Percentiles rank a stretch among this genome's conserved stretches.
phyloP scores from a whole-genome alignment of 2,329 filamentous ascomycete genomes.

The Malbranchea cinnamomea region DNA sequence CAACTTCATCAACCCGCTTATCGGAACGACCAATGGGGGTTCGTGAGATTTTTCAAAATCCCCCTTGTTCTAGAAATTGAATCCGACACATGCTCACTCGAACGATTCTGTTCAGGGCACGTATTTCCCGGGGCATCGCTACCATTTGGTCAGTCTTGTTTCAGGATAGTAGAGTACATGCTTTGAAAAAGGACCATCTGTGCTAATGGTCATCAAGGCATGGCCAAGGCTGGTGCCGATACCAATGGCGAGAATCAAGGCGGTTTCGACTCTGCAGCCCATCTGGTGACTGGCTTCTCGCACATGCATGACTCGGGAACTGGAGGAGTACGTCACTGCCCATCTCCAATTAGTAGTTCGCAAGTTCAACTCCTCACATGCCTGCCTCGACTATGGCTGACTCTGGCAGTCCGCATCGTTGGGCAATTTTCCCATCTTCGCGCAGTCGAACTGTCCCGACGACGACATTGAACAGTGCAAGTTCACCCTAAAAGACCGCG shows the following conservation, averaged over 20 bases:
- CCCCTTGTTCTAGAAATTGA: neutral
- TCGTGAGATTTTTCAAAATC: neutral
- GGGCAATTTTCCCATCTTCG: slow-evolving; percentile 60
- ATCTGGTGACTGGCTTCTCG: slow-evolving; percentile 36
- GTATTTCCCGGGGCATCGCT: slow-evolving; percentile 42
- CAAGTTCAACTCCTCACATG: neutral
- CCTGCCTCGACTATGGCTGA: slow-evolving; percentile 5
- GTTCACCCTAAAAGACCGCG: slow-evolving; percentile 41
- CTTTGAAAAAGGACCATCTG: neutral
- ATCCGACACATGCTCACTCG: slow-evolving; percentile 4
- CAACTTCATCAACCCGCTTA: slow-evolving; percentile 36
- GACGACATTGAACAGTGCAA: slow-evolving; percentile 48
- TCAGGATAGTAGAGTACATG: too few relatives aligned
- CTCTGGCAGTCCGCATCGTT: slow-evolving; percentile 40
- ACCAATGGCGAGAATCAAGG: slow-evolving; percentile 40
- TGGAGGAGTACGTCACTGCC: slow-evolving; percentile 28
- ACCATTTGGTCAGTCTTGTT: slow-evolving; percentile 30
- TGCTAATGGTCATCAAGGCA: slow-evolving; percentile 23
- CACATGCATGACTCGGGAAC: slow-evolving; percentile 40
- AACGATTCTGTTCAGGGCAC: slow-evolving; percentile 28
- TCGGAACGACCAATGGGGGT: slow-evolving; percentile 39
- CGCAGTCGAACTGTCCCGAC: slow-evolving; percentile 45
- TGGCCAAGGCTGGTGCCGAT: slow-evolving; percentile 43
- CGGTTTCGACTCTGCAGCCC: slow-evolving; percentile 40
- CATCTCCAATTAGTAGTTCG: too few relatives aligned